Conservation (phyloP, 257 asterid species). For the Nicotiana knightiana region DNA sequence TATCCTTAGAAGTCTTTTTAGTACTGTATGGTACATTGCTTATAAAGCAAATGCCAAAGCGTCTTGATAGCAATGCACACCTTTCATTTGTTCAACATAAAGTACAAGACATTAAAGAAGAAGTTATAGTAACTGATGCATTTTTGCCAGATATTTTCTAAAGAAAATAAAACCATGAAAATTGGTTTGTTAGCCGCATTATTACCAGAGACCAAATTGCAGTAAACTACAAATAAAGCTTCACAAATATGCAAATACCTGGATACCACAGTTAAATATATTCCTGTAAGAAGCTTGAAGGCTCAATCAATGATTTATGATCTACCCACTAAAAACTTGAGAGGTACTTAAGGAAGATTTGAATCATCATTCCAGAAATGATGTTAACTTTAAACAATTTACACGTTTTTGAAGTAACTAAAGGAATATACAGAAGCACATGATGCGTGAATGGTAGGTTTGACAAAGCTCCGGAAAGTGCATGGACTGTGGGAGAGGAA, state of each 20-base stretch:
- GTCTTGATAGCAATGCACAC: background rate
- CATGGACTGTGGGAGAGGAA: background rate
- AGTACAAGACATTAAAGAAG: background rate
- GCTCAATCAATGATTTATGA: conserved; percentile 1
- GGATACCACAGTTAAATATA: background rate
- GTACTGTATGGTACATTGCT: background rate
- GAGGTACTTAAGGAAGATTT: background rate
- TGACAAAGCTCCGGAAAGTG: background rate
- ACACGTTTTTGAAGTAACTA: background rate
- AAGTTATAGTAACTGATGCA: background rate
- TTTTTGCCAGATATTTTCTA: background rate
- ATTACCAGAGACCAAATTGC: background rate
- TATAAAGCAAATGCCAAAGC: background rate
- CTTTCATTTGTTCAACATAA: background rate
- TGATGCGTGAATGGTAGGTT: background rate
- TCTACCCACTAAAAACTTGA: background rate
- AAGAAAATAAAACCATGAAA: background rate
- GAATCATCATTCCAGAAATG: conserved; percentile 2
- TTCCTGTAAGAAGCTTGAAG: background rate
- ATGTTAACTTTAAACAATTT: background rate
- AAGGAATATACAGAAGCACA: background rate
- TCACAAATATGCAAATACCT: conserved; percentile 6
- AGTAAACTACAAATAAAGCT: background rate
- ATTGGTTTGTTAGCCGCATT: background rate
- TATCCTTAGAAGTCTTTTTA: background rate